phyloP scores from a whole-genome alignment of 345 rosid species.

The Capsella bursapastoris region DNA sequence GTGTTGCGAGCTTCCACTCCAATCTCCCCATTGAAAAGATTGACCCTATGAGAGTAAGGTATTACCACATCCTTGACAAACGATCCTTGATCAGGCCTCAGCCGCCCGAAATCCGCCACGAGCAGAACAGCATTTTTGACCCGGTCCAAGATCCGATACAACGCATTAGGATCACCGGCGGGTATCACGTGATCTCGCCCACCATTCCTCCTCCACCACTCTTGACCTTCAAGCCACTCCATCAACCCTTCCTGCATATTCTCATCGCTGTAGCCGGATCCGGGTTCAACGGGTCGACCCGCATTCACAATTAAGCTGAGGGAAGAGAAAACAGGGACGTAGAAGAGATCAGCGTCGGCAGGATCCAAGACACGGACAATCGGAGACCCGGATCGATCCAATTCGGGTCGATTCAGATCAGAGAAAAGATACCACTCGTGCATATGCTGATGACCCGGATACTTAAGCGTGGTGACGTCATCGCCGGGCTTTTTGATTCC shows the following conservation, averaged over 20 bases:
- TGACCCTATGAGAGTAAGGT: conserved; percentile 89
- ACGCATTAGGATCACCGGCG: conserved; percentile 94
- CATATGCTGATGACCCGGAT: conserved; percentile 99
- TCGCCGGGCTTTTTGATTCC: conserved; percentile 42
- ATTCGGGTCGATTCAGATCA: conserved; percentile 64
- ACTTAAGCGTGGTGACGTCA: conserved; percentile 59
- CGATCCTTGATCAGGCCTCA: conserved; percentile 86
- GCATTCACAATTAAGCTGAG: conserved; percentile 76
- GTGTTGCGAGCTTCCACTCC: conserved; percentile 68
- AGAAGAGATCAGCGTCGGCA: conserved; percentile 84
- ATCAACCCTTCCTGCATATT: conserved; percentile 78
- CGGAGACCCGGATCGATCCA: conserved; percentile 70
- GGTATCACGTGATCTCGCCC: conserved; percentile 84
- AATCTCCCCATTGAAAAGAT: conserved; percentile 64
- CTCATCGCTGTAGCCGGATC: conserved; percentile 75
- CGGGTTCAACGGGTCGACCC: conserved; percentile 49
- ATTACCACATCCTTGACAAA: conserved; percentile 86
- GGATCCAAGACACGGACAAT: conserved; percentile 67
- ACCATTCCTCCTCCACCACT: conserved; percentile 75
- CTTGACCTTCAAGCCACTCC: conserved; percentile 83
- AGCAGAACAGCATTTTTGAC: conserved; percentile 70
- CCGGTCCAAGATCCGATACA: conserved; percentile 65
- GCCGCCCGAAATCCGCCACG: conserved; percentile 84
- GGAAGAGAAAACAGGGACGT: conserved; percentile 85
- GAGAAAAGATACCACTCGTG: conserved; percentile 92